phyloP scores from a whole-genome alignment of 202 grass and related monocot genomes.

The Elaeis oleifera region DNA sequence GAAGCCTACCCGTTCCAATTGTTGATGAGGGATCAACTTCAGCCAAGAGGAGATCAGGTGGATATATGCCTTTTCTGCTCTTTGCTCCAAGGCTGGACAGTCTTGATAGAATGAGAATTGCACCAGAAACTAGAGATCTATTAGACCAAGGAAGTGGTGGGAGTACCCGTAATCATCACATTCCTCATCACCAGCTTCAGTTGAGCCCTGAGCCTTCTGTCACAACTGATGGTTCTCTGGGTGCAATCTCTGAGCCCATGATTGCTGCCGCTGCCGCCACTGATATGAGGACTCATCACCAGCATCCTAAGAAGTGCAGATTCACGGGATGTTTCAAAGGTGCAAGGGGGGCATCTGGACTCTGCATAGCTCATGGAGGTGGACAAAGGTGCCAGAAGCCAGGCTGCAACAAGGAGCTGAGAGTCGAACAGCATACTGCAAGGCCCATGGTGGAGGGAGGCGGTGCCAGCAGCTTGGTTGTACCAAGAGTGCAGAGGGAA shows the following conservation, averaged over 20 bases:
- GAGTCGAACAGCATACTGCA: slow-evolving; percentile 80
- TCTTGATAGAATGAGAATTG: slow-evolving; percentile 19
- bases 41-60: slow-evolving; percentile 68
- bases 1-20: slow-evolving; percentile 34
- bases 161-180: slow-evolving; percentile 10
- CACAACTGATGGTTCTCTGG: slow-evolving; percentile 52
- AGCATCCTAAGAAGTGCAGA: slow-evolving; percentile 84
- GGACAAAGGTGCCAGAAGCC: slow-evolving; percentile 86
- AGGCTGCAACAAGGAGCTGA: slow-evolving; percentile 86
- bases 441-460: slow-evolving; percentile 82
- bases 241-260: slow-evolving; percentile 35
- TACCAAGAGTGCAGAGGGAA: slow-evolving; percentile 89
- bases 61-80: slow-evolving; percentile 59
- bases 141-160: slow-evolving; percentile 26
- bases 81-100: slow-evolving; percentile 56
- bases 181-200: slow-evolving; percentile 26
- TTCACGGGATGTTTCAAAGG: slow-evolving; percentile 91
- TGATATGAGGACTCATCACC: slow-evolving; percentile 43
- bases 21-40: slow-evolving; percentile 87
- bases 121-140: slow-evolving; percentile 18
- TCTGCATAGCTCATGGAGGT: slow-evolving; percentile 91
- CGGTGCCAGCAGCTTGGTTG: slow-evolving; percentile 82
- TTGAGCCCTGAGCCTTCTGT: slow-evolving; percentile 57
- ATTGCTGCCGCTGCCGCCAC: slow-evolving; percentile 9
- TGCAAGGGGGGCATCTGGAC: slow-evolving; percentile 71